Evolutionary conservation across 306 rosid genomes (phyloP).

Genomic region (Sicyos baderoa): DNA sequence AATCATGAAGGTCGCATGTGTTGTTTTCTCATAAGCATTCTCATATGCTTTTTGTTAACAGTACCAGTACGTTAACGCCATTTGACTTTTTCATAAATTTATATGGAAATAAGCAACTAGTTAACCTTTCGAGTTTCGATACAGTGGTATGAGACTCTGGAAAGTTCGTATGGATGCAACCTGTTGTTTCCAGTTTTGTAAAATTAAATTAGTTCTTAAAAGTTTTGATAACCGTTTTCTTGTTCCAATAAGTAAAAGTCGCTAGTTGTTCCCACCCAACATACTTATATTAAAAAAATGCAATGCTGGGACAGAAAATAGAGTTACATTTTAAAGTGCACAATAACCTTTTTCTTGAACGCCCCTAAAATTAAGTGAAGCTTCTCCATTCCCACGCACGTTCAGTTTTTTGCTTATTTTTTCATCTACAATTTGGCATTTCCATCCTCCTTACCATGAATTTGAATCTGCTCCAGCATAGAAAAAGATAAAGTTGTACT

Average conservation of each 20-base stretch:
- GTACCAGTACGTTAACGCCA: no score
- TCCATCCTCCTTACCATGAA: background rate
- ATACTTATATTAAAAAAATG: background rate
- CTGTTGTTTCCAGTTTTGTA: background rate
- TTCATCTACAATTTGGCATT: background rate
- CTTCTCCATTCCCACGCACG: background rate
- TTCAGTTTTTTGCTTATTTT: background rate
- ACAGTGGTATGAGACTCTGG: background rate
- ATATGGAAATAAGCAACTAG: background rate
- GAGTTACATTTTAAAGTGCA: background rate
- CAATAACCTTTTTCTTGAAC: background rate
- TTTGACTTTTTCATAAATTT: background rate
- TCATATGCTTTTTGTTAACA: conserved; percentile 2
- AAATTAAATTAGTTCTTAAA: background rate
- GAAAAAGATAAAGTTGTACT: background rate
- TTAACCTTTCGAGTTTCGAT: background rate
- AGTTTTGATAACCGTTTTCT: background rate
- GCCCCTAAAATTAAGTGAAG: background rate
- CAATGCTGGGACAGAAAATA: background rate
- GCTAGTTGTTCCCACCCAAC: background rate
- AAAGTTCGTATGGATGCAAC: background rate
- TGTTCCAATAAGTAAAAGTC: background rate
- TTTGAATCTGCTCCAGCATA: background rate
- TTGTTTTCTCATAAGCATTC: background rate
- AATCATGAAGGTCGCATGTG: background rate